Evolutionary conservation across 2,329 filamentous ascomycete genomes (phyloP).

Genomic region (Dryadomyces quercivorus): DNA sequence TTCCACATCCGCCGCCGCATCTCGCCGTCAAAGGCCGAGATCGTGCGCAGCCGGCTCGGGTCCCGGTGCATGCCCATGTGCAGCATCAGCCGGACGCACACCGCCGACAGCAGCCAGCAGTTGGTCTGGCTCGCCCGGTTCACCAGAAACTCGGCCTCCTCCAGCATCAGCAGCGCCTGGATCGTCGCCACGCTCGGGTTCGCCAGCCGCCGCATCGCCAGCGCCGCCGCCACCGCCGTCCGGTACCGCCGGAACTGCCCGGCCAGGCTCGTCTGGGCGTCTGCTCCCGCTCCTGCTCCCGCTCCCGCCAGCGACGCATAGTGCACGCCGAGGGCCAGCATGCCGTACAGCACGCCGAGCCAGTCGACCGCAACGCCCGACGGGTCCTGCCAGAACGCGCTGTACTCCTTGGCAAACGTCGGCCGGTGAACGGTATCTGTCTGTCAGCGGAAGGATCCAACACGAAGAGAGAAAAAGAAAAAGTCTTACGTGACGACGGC

Average conservation of each 20-base stretch:
- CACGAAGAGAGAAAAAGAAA: neutral
- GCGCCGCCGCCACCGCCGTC: slow-evolving; percentile 36
- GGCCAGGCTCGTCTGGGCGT: slow-evolving; percentile 20
- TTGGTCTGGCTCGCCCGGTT: slow-evolving; percentile 38
- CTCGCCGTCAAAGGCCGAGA: slow-evolving; percentile 40
- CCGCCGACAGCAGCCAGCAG: slow-evolving; percentile 39
- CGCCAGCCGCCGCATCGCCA: slow-evolving; percentile 37
- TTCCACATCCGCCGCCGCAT: slow-evolving; percentile 43
- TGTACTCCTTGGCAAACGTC: slow-evolving; percentile 15
- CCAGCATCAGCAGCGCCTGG: slow-evolving; percentile 37
- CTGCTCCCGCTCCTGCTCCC: slow-evolving; percentile 9
- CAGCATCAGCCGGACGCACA: slow-evolving; percentile 40
- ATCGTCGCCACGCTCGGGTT: slow-evolving; percentile 35
- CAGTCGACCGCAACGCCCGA: slow-evolving; percentile 13
- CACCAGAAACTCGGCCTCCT: slow-evolving; percentile 40
- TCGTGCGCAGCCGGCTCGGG: slow-evolving; percentile 34
- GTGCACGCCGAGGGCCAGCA: slow-evolving; percentile 22
- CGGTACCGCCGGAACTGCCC: slow-evolving; percentile 37
- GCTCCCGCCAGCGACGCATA: slow-evolving; percentile 32
- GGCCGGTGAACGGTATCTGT: slow-evolving; percentile 42
- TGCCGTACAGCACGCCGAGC: slow-evolving; percentile 20
- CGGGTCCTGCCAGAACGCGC: slow-evolving; percentile 18
- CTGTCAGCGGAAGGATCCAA: neutral
- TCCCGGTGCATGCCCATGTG: slow-evolving; percentile 49
- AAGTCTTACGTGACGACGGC: slow-evolving; percentile 34